These are phyloP conservation scores for Paramecium biaurelia DNA, from an alignment of 73 alveolate genomes.

Conservation along the genomic window DNA sequence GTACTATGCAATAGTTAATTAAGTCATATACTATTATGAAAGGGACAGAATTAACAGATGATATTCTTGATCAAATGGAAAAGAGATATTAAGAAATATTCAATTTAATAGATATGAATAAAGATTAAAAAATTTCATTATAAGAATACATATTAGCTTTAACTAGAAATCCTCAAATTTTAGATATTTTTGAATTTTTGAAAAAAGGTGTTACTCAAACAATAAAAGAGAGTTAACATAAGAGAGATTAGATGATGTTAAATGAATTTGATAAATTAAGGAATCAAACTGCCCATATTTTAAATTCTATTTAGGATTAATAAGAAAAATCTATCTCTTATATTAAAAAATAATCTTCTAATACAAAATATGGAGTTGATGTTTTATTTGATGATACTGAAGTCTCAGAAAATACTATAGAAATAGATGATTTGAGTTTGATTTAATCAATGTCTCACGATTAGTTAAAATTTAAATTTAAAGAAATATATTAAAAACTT, in stretches of 20 bases:
- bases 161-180: neutral
- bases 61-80: neutral
- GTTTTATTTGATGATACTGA: neutral
- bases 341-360: neutral
- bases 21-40: neutral
- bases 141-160: neutral
- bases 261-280: neutral
- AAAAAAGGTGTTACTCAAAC: constrained; percentile 15
- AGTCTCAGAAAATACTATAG: neutral
- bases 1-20: neutral
- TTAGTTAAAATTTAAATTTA: neutral
- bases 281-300: neutral
- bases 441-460: neutral
- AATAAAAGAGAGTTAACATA: neutral
- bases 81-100: neutral
- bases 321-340: neutral
- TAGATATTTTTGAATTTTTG: constrained; percentile 27
- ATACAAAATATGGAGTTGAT: neutral
- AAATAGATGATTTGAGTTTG: neutral
- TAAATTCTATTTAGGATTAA: neutral
- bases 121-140: neutral
- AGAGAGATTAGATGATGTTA: neutral
- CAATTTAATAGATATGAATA: neutral
- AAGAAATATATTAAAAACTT: neutral
- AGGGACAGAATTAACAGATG: neutral